Conservation (phyloP, 2,329 filamentous ascomycete species). For the Pestalotiopsis sp. region DNA sequence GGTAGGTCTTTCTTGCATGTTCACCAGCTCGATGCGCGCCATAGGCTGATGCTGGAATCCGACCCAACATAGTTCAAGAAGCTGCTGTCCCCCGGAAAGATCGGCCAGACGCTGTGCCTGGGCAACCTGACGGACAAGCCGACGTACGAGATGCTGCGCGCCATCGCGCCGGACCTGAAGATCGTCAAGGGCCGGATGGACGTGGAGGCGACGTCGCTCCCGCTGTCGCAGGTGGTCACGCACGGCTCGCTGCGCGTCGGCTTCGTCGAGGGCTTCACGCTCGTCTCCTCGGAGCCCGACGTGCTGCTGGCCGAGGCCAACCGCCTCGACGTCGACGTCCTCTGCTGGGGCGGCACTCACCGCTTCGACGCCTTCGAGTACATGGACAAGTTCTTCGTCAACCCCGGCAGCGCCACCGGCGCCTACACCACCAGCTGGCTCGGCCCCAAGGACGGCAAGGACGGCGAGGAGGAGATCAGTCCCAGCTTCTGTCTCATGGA, state of each 20-base stretch:
- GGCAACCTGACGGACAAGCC: constrained; percentile 80
- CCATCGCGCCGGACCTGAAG: constrained; percentile 73
- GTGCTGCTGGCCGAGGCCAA: constrained; percentile 69
- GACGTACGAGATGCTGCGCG: constrained; percentile 80
- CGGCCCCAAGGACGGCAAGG: constrained; percentile 36
- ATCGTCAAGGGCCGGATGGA: constrained; percentile 71
- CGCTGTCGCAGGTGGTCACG: constrained; percentile 67
- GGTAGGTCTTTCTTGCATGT: constrained; percentile 49
- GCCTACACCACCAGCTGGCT: constrained; percentile 61
- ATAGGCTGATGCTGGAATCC: constrained; percentile 14
- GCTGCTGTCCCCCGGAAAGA: constrained; percentile 81
- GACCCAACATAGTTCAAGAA: constrained; percentile 72
- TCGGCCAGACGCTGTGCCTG: constrained; percentile 78
- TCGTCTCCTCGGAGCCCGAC: constrained; percentile 69
- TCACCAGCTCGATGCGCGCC: neutral
- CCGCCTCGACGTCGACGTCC: constrained; percentile 68
- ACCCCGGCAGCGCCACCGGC: constrained; percentile 68
- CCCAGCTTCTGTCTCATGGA: constrained; percentile 98
- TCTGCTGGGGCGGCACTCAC: constrained; percentile 72
- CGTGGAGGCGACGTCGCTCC: constrained; percentile 67
- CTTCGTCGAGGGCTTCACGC: constrained; percentile 70
- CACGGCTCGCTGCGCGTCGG: constrained; percentile 68
- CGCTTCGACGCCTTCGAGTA: constrained; percentile 73
- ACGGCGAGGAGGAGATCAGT: constrained; percentile 73
- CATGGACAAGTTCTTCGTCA: constrained; percentile 76